Evolutionary conservation across 352 stramenopile species (phyloP), one percentile per base, ranked within the genome.

Genomic region (Phytophthora pseudosyringae): DNA sequence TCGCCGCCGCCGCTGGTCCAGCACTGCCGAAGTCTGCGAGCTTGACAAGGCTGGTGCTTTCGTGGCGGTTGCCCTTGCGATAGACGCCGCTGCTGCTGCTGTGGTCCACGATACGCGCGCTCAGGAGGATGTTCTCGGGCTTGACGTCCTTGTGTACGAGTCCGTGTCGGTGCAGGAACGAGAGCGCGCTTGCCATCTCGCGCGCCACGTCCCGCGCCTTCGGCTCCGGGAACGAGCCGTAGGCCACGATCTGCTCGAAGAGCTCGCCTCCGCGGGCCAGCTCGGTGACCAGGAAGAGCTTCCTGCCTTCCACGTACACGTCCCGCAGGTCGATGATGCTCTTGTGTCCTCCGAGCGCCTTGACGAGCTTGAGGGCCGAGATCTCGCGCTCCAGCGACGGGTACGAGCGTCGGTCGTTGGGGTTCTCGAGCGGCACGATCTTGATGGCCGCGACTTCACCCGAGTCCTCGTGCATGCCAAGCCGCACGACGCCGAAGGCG

Each of bases 211-310:
- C 71, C 1, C 71, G 64, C 2, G 81, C 83, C 11, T 78, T 76
- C 8, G 49, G n/a, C 60, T 95, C 86, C 0, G 64, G 18, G 36
- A 91, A 86, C 28, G 77, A 78, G n/a, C 86, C 84, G 40, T 80
- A 80, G 1, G 68, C 60, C 25, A 96, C 83, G 44, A 98, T 91
- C 40, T 94, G 73, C 50, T 97, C 90, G 63, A 97, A 98, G 13
- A 98, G 73, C 61, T 98, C 93, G 5, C 90, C 90, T 55, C 93
- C 93, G 15, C 71, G 76, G 12, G 90, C 83, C 9, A 97, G 68
- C 50, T 98, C 93, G 12, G 91, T 97, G 8, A 97, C 85, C 33
- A 98, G 68, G 52, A 78, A 94, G 28, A 97, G 73, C 50, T 93
- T 86, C 13, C 73, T 79, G 21, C 79, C 77, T 45, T 93, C 80